Percentiles rank a stretch among this genome's conserved stretches.
Conservation (phyloP, 2,329 filamentous ascomycete genomes). For the Aspergillus proliferans region DNA sequence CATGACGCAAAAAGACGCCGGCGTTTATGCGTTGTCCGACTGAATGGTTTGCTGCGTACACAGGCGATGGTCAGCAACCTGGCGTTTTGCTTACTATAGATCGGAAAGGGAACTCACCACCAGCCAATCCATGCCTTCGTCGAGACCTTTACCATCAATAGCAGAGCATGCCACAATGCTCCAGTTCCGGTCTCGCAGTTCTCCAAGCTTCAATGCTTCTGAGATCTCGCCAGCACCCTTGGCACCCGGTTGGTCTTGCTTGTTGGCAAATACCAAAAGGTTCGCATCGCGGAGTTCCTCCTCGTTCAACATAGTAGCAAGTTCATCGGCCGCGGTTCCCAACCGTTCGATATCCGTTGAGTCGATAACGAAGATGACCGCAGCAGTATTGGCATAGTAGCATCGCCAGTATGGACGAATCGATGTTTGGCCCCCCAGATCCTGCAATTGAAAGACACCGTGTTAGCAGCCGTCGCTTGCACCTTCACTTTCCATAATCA, state of each 20-base stretch:
- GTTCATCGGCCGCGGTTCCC: constrained; percentile 84
- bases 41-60: constrained; percentile 37
- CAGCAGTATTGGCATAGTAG: constrained; percentile 98
- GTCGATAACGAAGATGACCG: constrained; percentile 97
- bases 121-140: constrained; percentile 98
- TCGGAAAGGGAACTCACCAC: constrained; percentile 55
- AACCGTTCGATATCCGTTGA: constrained; percentile 95
- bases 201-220: constrained; percentile 81
- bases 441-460: constrained; percentile 42
- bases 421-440: constrained; percentile 95
- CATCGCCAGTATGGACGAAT: constrained; percentile 99
- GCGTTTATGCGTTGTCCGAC: constrained; percentile 37
- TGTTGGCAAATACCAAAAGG: constrained; percentile 94
- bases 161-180: constrained; percentile 97
- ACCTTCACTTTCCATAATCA: not conserved
- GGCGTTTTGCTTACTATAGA: not conserved
- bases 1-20: constrained; percentile 22
- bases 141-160: constrained; percentile 88
- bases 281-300: constrained; percentile 92
- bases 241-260: constrained; percentile 95
- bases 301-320: constrained; percentile 92
- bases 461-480: not conserved
- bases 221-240: constrained; percentile 96
- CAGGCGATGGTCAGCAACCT: constrained; percentile 8
- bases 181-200: constrained; percentile 95